Percentiles rank a stretch among this genome's conserved stretches.
Conservation (phyloP, 495 filamentous ascomycete genomes). For the Xanthoparmelia taractica region DNA sequence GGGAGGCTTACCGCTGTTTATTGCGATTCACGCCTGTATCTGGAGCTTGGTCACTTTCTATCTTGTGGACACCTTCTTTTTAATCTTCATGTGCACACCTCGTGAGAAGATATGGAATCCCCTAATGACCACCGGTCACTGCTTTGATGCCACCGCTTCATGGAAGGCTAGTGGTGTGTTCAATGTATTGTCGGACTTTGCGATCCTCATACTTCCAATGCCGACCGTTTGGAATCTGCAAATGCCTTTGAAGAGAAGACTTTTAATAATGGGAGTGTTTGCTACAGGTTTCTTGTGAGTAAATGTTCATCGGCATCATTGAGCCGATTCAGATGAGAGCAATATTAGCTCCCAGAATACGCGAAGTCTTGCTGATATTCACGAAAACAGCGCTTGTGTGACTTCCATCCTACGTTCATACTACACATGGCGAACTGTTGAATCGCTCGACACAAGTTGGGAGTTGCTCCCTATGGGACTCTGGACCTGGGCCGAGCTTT, state of each 20-base stretch:
- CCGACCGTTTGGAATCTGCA: slow-evolving; percentile 5
- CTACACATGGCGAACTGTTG: slow-evolving; percentile 4
- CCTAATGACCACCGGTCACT: slow-evolving; percentile 24
- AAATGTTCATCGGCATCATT: not conserved
- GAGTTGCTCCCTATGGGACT: not conserved
- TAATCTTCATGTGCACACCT: not conserved
- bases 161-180: slow-evolving; percentile 17
- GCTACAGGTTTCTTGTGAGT: slow-evolving; percentile 10
- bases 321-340: not conserved
- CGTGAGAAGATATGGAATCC: slow-evolving; percentile 3
- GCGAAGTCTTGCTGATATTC: not conserved
- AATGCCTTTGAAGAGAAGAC: not conserved
- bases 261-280: not conserved
- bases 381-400: slow-evolving; percentile 8
- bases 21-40: not conserved
- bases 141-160: slow-evolving; percentile 26
- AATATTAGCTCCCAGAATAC: not conserved
- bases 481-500: slow-evolving; percentile 6
- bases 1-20: not conserved
- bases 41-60: not conserved
- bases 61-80: not conserved
- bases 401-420: slow-evolving; percentile 10
- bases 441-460: not conserved
- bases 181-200: slow-evolving; percentile 10
- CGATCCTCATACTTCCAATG: slow-evolving; percentile 6